Evolutionary conservation across 2,329 filamentous ascomycete genomes (phyloP), one percentile per base, ranked within the genome.

Genomic region (Bipolaris gigantea): DNA sequence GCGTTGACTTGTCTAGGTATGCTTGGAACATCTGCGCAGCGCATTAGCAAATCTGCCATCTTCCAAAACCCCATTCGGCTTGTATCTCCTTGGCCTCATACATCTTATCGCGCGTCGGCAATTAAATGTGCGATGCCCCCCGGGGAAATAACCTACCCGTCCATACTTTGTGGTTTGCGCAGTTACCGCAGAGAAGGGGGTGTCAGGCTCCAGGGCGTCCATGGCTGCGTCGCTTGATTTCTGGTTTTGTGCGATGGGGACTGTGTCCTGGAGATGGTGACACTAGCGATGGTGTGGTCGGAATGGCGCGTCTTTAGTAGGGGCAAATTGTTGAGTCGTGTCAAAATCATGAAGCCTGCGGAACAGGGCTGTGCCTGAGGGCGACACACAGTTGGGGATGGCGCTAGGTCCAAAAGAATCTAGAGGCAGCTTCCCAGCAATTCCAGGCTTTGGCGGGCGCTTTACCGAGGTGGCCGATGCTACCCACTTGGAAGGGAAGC

Each of bases 1-100:
- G 94, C 9, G 93, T 97, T 48, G 89, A 93, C 78, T 92, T 89
- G 78, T 99, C 94, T 64, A 99, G 87, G 61, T 94, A 90, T 52
- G 90, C 83, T 86, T 99, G 94, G 75, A 96, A 97, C 81, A 92
- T 85, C 92, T 97, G 76, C 33, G 43, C 45, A 27, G 36, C 38
- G 51, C 41, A 56, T 71, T 54, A 71, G 63, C 50, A 42, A 16
- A 15, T 40, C 32, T 15, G 23, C 25, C 35, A 10, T 53, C 8
- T 46, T 23, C 11, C 10, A 9, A 23, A 15, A 5, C 18, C 23
- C 33, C 3, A n/a, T 23, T 33, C 33, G 13, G 35, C 15, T 27
- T 36, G 18, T 45, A 43, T 50, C 16, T 21, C 18, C 25, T 2
- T n/a, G 8, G 27, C 10, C 40, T 8, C 8, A 10, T 32, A 16